Base-by-base conservation (phyloP, 2,329 filamentous ascomycete species). In the Cladosporium sp. region DNA sequence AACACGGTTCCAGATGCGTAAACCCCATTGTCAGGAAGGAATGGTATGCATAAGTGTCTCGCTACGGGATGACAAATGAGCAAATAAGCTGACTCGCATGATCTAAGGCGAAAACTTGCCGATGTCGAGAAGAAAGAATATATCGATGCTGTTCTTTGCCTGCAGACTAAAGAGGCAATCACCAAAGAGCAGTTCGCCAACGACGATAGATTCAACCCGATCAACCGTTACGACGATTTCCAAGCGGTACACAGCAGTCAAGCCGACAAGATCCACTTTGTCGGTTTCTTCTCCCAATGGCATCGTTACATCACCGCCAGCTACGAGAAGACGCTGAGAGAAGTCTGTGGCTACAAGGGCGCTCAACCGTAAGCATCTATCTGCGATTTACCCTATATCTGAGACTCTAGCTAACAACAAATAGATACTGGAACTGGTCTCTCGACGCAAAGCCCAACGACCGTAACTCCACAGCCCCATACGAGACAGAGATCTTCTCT, bases 341-440 rank as follows among this genome's bases (percentile, higher is more conserved):
- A 68, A 1, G 48, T 68, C 30, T 75, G 73, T 57, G 67, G 64
- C 0, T 75, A 73, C 60, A 58, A 58, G 3, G 72, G 70, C 16
- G 43, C 34, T 43, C 58, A 60, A n/a, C 58, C 58, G 58, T 51
- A 49, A 60, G 43, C 32, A 16, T 7, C 16, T 21, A 46, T 16
- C n/a, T 18, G 1, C n/a, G 36, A 43, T 13, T 5, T 5, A 46
- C 7, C 6, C n/a, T 46, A 6, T 28, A 28, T 28, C 28, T 4
- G 7, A 21, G 39, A 46, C n/a, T 46, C 32, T 54, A 70, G 11
- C 58, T 60, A 10, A 60, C 13, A 32, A 30, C 16, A 6, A 7
- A 49, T 14, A 63, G 68, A 23, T 75, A 73, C 64, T 73, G 71
- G 68, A 70, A 75, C 66, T 74, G 73, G 72, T 71, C 69, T 2